A percentile compares a stretch with the other conserved stretches of the same genome.
phyloP scores from a whole-genome alignment of 2,329 filamentous ascomycete species.

The Aspergillus sp. region DNA sequence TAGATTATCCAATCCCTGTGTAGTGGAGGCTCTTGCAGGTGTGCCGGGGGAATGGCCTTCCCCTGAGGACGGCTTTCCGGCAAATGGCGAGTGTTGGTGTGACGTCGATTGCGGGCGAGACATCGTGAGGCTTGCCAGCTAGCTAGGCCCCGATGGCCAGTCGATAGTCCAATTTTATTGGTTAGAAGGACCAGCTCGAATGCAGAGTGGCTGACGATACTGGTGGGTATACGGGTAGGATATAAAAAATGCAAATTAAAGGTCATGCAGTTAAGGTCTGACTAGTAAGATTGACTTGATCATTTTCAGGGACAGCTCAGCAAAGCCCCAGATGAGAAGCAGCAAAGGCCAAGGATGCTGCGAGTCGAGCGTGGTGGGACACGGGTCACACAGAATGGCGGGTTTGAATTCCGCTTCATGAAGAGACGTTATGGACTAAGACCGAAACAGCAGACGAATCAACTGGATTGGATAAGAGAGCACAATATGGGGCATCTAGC shows the following conservation, averaged over 20 bases:
- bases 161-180: not conserved
- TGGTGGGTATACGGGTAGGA: not conserved
- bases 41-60: conserved; percentile 11
- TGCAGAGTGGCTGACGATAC: not conserved
- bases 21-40: conserved; percentile 6
- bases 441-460: not conserved
- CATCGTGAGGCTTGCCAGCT: conserved; percentile 15
- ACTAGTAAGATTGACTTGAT: conserved; percentile 8
- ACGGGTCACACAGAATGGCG: conserved; percentile 13
- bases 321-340: conserved; percentile 6
- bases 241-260: not conserved
- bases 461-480: not conserved
- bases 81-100: conserved; percentile 14
- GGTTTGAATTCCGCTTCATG: not conserved
- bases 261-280: conserved; percentile 7
- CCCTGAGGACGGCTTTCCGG: conserved; percentile 1
- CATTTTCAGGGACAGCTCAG: conserved; percentile 20
- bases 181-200: not conserved
- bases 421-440: not conserved
- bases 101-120: conserved; percentile 16
- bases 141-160: not conserved
- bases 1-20: conserved; percentile 5
- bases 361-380: conserved; percentile 18
- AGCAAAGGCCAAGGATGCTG: conserved; percentile 12
- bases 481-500: not conserved